Percentiles rank a stretch among this genome's conserved stretches.
phyloP scores from a whole-genome alignment of 2,329 filamentous ascomycete species.

The Cercospora sp. region DNA sequence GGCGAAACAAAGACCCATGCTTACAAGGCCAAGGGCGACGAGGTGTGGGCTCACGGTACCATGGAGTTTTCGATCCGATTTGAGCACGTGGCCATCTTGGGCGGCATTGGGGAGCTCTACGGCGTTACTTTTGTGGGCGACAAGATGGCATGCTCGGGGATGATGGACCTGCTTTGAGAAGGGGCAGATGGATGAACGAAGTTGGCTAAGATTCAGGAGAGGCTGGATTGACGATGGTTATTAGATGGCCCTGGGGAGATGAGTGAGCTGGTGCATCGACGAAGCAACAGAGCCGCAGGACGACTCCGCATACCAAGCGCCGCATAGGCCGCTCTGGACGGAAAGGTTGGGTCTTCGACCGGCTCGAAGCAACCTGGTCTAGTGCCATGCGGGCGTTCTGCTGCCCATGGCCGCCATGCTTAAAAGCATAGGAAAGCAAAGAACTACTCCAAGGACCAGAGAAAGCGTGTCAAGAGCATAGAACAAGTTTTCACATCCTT shows the following conservation, averaged over 20 bases:
- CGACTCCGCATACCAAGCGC: background rate
- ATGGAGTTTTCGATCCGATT: background rate
- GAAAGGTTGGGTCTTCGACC: background rate
- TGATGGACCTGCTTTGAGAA: background rate
- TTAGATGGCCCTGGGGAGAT: no score
- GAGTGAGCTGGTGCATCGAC: no score
- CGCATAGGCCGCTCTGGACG: background rate
- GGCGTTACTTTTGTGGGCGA: background rate
- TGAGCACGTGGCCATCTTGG: background rate
- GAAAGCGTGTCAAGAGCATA: background rate
- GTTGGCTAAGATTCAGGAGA: background rate
- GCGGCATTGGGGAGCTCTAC: background rate
- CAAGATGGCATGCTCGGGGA: background rate
- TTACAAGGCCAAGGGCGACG: background rate
- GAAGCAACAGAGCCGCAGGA: background rate
- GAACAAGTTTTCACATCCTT: background rate
- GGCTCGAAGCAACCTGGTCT: background rate
- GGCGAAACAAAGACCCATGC: background rate
- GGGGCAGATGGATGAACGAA: background rate
- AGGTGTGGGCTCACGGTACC: background rate
- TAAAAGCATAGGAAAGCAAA: background rate
- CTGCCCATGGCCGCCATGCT: no score
- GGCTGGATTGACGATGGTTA: no score
- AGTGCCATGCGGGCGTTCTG: no score
- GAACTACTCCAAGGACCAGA: background rate